Conservation (phyloP, 441 rosid genomes). For the Biscutella auriculata region DNA sequence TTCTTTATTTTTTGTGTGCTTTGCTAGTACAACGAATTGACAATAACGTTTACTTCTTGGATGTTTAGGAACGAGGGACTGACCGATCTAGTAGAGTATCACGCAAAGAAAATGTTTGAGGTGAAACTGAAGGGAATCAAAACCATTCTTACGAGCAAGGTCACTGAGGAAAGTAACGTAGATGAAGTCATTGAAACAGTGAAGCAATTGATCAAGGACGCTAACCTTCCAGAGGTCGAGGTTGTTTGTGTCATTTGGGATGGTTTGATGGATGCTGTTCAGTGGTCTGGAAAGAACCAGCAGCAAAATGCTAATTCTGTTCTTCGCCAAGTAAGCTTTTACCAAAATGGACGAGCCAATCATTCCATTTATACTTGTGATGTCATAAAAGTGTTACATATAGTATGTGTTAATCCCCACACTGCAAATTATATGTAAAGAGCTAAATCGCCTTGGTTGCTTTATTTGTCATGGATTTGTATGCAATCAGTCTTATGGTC, state of each 20-base stretch:
- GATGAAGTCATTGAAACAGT: conserved; percentile 80
- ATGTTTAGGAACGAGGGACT: conserved; percentile 76
- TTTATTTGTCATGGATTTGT: not conserved
- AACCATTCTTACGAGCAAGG: conserved; percentile 66
- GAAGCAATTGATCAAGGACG: conserved; percentile 76
- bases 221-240: conserved; percentile 73
- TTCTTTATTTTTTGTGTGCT: not conserved
- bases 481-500: not conserved
- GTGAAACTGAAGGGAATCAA: conserved; percentile 83
- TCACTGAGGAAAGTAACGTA: conserved; percentile 65
- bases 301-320: conserved; percentile 94
- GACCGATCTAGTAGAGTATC: conserved; percentile 76
- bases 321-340: conserved; percentile 58
- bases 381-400: not conserved
- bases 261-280: conserved; percentile 96
- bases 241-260: conserved; percentile 87
- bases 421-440: too few relatives aligned
- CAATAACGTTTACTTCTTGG: conserved; percentile 1
- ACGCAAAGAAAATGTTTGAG: conserved; percentile 88
- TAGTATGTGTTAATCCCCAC: not conserved
- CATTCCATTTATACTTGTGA: not conserved
- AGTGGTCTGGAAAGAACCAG: conserved; percentile 99
- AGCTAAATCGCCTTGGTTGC: not conserved
- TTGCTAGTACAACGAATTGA: not conserved
- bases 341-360: not conserved